These are phyloP conservation scores for Pneumocystis murina DNA, from an alignment of 1,139 yeast genomes.

Conservation along the genomic window DNA sequence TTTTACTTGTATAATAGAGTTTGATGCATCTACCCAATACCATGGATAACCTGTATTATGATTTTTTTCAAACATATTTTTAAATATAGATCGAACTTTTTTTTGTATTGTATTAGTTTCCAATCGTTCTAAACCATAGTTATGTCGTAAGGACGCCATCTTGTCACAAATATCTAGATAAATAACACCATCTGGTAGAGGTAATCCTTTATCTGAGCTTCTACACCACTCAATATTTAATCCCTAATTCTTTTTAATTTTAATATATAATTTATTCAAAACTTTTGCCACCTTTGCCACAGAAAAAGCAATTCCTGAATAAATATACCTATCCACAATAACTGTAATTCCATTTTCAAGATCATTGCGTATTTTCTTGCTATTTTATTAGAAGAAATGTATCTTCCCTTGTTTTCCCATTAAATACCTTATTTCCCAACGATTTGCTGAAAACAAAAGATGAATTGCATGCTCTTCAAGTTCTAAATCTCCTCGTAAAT, in stretches of 20 bases:
- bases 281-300: conserved; percentile 42
- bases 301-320: conserved; percentile 86
- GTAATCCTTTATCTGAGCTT: conserved; percentile 69
- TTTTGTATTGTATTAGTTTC: conserved; percentile 61
- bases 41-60: conserved; percentile 18
- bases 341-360: conserved; percentile 44
- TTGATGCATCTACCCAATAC: conserved; percentile 44
- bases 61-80: conserved; percentile 20
- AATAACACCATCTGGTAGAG: conserved; percentile 70
- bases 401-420: not conserved
- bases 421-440: conserved; percentile 60
- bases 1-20: conserved; percentile 42
- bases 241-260: conserved; percentile 22
- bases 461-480: conserved; percentile 65
- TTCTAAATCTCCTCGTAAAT: conserved; percentile 31
- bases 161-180: conserved; percentile 49
- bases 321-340: conserved; percentile 73
- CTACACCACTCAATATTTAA: conserved; percentile 60
- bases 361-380: conserved; percentile 29
- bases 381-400: not conserved
- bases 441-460: conserved; percentile 74
- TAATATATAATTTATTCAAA: not conserved
- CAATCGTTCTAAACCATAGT: conserved; percentile 87
- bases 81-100: conserved; percentile 48
- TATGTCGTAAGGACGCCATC: conserved; percentile 45